Conservation (phyloP, 306 rosid genomes). For the Cucurbita pepo region DNA sequence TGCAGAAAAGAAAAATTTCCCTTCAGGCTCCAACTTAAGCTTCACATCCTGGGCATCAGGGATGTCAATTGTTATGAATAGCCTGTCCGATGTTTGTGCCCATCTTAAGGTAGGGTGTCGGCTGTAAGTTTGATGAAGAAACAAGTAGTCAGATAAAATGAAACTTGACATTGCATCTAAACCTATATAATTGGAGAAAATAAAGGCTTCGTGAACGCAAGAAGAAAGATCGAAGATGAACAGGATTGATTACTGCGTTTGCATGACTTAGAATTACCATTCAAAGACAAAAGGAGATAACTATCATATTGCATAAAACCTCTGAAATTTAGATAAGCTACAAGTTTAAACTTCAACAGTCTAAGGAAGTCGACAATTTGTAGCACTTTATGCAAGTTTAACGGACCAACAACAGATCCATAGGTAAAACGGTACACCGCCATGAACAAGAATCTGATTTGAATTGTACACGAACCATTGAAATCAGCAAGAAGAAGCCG, state of each 20-base stretch:
- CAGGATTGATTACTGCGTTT: too few relatives aligned
- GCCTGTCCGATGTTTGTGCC: conserved; percentile 54
- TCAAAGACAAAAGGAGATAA: background rate
- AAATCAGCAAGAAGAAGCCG: background rate
- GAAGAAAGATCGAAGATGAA: too few relatives aligned
- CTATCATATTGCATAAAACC: background rate
- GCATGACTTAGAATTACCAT: background rate
- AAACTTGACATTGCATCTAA: background rate
- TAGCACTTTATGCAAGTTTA: background rate
- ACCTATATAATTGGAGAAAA: too few relatives aligned
- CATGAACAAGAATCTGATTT: background rate
- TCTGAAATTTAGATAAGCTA: background rate
- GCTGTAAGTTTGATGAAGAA: conserved; percentile 15
- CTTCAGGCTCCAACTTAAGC: conserved; percentile 54
- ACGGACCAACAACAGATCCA: background rate
- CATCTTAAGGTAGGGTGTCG: conserved; percentile 63
- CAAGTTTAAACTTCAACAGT: background rate
- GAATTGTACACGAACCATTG: background rate
- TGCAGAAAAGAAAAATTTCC: conserved; percentile 51
- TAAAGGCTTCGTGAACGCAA: too few relatives aligned
- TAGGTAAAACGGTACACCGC: background rate
- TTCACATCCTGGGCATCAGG: conserved; percentile 65
- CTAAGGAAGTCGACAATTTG: background rate
- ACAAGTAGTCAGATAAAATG: background rate
- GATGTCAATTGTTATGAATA: conserved; percentile 40